These are phyloP conservation scores for Cynanchum wilfordii DNA, from an alignment of 257 asterid species.

Conservation along the genomic window DNA sequence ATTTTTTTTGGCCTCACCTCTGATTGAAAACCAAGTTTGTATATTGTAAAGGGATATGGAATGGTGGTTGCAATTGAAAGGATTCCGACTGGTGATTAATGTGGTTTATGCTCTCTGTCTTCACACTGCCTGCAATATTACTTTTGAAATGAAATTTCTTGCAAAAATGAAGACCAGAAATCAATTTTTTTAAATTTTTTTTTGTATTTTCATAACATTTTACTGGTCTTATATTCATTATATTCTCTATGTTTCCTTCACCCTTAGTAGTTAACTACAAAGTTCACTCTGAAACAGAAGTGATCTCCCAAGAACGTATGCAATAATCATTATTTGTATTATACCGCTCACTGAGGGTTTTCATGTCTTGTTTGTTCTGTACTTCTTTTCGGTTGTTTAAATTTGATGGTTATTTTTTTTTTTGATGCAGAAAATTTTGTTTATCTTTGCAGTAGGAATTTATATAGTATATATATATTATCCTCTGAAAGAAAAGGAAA, in stretches of 20 bases:
- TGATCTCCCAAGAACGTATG: neutral
- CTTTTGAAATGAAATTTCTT: neutral
- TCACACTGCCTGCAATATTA: neutral
- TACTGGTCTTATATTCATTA: too few relatives aligned
- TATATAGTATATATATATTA: too few relatives aligned
- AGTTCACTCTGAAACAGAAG: neutral
- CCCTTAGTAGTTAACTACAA: too few relatives aligned
- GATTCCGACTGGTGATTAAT: constrained; percentile 3
- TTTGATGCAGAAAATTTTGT: too few relatives aligned
- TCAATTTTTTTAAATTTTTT: too few relatives aligned
- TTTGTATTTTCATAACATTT: too few relatives aligned
- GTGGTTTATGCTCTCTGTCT: neutral
- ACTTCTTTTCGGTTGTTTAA: too few relatives aligned
- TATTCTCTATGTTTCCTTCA: too few relatives aligned
- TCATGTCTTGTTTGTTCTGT: neutral
- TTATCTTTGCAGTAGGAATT: too few relatives aligned
- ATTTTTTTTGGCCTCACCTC: constrained; percentile 40
- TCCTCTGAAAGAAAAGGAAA: too few relatives aligned
- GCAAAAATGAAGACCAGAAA: neutral
- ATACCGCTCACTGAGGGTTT: neutral
- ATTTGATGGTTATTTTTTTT: too few relatives aligned
- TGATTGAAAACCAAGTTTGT: constrained; percentile 17
- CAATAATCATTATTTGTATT: neutral
- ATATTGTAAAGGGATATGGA: neutral
- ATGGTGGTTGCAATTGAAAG: constrained; percentile 5